These are phyloP conservation scores for Diaporthe velutina DNA, from an alignment of 2,329 filamentous ascomycete species.

Conservation along the genomic window DNA sequence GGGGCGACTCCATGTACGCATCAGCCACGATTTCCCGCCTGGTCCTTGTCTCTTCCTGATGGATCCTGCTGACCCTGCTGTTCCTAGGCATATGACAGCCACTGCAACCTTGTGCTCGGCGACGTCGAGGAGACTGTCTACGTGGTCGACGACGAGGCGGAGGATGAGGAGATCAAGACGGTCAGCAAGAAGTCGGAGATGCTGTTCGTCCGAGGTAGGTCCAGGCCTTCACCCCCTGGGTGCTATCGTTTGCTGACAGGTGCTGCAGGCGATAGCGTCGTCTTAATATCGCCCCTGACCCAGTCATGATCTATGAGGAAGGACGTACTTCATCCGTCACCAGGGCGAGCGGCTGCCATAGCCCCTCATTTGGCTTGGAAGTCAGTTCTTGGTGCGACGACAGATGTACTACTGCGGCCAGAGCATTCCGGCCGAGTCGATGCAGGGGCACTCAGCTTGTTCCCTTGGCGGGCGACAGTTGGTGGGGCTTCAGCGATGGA, in stretches of 20 bases:
- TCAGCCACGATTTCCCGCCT: background rate
- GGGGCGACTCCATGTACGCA: slow-evolving; percentile 89
- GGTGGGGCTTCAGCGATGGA: background rate
- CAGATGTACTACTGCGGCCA: background rate
- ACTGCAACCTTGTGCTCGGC: slow-evolving; percentile 96
- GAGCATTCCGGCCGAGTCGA: background rate
- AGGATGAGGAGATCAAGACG: slow-evolving; percentile 86
- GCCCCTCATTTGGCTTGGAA: background rate
- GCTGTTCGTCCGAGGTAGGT: slow-evolving; percentile 94
- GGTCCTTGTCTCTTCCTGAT: slow-evolving; percentile 8
- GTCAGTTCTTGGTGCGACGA: background rate
- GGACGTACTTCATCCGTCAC: background rate
- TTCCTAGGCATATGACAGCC: slow-evolving; percentile 92
- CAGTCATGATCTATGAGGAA: slow-evolving; percentile 37
- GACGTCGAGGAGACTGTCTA: slow-evolving; percentile 99
- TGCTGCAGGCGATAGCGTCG: slow-evolving; percentile 46
- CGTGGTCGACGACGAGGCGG: slow-evolving; percentile 86
- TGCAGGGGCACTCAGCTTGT: background rate
- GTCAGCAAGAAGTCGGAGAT: slow-evolving; percentile 98
- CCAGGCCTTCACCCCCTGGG: background rate
- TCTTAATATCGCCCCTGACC: slow-evolving; percentile 47
- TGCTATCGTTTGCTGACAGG: background rate
- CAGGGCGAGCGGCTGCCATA: background rate
- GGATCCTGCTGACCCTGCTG: slow-evolving; percentile 19
- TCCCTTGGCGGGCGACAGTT: background rate